Evolutionary conservation across 1,284 basidiomycete species (phyloP), one percentile per base, ranked within the genome.

Genomic region (Heimioporus retisporus): DNA sequence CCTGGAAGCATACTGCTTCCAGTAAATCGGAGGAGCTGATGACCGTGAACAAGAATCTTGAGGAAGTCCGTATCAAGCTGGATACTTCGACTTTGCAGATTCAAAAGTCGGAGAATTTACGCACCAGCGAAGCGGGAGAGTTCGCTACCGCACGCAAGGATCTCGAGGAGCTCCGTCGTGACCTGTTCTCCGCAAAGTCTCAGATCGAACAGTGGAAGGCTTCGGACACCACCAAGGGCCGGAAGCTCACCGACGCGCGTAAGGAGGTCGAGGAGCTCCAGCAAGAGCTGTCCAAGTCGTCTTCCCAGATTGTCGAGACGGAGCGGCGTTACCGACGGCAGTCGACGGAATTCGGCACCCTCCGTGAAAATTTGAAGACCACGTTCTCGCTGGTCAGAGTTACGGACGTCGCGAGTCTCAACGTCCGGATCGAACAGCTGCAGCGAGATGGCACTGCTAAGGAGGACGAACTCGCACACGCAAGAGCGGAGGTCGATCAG

Each of bases 101-200:
- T 48, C 35, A 40, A 3, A 11, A 40, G 35, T 40, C 13, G 8
- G 35, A 40, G 35, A 40, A 40, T 40, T 3, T 40, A 11, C 35
- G 35, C 13, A 40, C 35, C 2, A 11, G 8, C 11, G 35, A 40
- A 50, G 25, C 51, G 18, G 31, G 31, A 44, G 65, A 65, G n/a
- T 65, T 65, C 51, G 6, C 21, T 3, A 6, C 16, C 14, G 14
- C 23, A 48, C 55, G 13, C 23, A 53, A 31, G 18, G 66, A 60
- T 3, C 57, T 69, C 21, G 44, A 65, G 5, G 18, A 57, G n/a
- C 67, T 68, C 43, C 67, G 14, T 25, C 57, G 10, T 15, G 61
- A 65, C 18, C 40, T 65, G 4, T 16, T 42, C 13, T 10, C 10
- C 11, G 53, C 68, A n/a, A 48, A 57, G 21, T 66, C 50, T n/a